Conservation (phyloP, 441 rosid genomes). For the Rhodomyrtus psidioides region DNA sequence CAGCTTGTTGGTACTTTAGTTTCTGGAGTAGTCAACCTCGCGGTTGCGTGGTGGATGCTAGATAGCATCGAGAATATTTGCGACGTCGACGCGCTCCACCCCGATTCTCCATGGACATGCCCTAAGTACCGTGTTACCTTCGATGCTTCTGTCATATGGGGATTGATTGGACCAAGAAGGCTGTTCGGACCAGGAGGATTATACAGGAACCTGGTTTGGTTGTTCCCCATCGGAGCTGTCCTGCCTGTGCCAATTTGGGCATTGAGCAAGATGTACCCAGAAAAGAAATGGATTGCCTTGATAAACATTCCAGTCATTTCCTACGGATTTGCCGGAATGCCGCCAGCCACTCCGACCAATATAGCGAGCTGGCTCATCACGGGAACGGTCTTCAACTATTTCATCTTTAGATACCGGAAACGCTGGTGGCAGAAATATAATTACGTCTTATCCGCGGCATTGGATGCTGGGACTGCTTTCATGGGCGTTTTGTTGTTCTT, state of each 20-base stretch:
- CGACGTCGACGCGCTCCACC: constrained; percentile 55
- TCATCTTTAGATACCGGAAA: constrained; percentile 71
- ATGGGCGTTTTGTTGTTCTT: constrained; percentile 94
- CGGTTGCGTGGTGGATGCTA: constrained; percentile 98
- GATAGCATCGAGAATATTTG: constrained; percentile 75
- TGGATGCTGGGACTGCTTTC: constrained; percentile 96
- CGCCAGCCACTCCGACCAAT: constrained; percentile 95
- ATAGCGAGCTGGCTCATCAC: constrained; percentile 89
- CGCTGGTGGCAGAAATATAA: constrained; percentile 98
- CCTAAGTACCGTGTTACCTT: constrained; percentile 90
- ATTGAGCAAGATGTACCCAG: constrained; percentile 71
- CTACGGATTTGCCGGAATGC: constrained; percentile 93
- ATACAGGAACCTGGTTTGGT: constrained; percentile 87
- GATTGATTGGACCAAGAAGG: constrained; percentile 75
- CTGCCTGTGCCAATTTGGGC: constrained; percentile 90
- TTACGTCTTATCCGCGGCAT: constrained; percentile 78
- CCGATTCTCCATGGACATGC: constrained; percentile 96
- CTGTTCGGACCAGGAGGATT: constrained; percentile 87
- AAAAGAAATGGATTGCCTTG: constrained; percentile 88
- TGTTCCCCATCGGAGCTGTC: constrained; percentile 80
- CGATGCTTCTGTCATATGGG: constrained; percentile 95
- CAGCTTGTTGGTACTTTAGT: constrained; percentile 81
- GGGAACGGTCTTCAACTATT: constrained; percentile 79
- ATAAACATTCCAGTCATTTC: constrained; percentile 92
- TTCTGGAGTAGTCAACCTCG: constrained; percentile 65